Percentiles rank a stretch among this genome's conserved stretches.
These are phyloP conservation scores for Hordeum marinum DNA, from an alignment of 176 grass and related monocot genomes.

Conservation along the genomic window DNA sequence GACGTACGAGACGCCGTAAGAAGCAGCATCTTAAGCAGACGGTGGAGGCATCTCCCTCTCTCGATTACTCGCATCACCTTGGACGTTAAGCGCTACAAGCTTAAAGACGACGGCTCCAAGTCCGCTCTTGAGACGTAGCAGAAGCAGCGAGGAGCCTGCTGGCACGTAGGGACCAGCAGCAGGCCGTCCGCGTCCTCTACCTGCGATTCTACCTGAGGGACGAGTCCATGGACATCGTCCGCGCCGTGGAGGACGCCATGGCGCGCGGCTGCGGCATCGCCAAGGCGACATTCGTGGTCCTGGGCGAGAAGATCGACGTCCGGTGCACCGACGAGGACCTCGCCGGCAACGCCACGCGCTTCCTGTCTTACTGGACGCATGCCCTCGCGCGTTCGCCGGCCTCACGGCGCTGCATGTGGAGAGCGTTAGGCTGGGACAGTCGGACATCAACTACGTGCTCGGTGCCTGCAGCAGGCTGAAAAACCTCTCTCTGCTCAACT, in stretches of 20 bases:
- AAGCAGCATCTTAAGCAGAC: not conserved
- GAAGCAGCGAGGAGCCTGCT: not conserved
- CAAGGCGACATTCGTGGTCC: not conserved
- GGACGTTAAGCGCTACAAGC: not conserved
- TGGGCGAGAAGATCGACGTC: not conserved
- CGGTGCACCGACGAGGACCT: not conserved
- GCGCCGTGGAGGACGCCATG: not conserved
- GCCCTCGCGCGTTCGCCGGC: not conserved
- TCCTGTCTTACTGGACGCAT: not conserved
- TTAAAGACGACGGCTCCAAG: not conserved
- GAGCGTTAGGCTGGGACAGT: not conserved
- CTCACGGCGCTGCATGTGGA: constrained; percentile 8
- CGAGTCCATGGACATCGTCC: not conserved
- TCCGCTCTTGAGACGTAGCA: not conserved
- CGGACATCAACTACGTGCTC: not conserved
- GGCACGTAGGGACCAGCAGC: not conserved
- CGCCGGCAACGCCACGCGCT: not conserved
- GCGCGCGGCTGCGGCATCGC: not conserved
- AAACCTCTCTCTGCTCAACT: not conserved
- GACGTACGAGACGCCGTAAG: not conserved
- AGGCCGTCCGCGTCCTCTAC: not conserved
- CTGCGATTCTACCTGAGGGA: not conserved
- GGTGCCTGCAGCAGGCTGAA: not conserved
- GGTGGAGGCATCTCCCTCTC: constrained; percentile 16
- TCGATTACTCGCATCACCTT: not conserved